phyloP scores from a whole-genome alignment of 2,329 filamentous ascomycete genomes.

The Sarocladium oryzae region DNA sequence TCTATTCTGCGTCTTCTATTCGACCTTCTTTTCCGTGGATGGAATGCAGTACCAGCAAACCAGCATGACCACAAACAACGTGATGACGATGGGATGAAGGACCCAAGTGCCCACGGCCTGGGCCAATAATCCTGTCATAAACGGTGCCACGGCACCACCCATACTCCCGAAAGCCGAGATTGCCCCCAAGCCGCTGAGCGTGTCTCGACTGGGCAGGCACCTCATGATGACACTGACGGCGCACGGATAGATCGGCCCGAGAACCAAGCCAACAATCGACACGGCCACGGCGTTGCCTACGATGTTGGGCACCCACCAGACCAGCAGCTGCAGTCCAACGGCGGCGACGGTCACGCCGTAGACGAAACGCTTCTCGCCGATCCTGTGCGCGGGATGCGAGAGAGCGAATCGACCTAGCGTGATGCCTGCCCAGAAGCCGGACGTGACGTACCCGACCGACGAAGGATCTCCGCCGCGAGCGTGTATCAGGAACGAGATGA shows the following conservation, averaged over 20 bases:
- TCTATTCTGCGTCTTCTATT: too few relatives aligned
- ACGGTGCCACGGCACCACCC: conserved; percentile 61
- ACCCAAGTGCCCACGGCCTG: conserved; percentile 58
- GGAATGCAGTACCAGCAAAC: conserved; percentile 59
- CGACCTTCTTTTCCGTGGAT: conserved; percentile 48
- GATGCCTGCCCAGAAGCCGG: conserved; percentile 67
- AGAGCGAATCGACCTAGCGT: conserved; percentile 70
- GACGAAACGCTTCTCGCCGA: conserved; percentile 68
- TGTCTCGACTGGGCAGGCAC: conserved; percentile 50
- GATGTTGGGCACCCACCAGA: conserved; percentile 74
- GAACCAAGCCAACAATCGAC: conserved; percentile 63
- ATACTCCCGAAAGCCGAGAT: conserved; percentile 64
- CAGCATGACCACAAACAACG: conserved; percentile 58
- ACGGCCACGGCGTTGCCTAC: conserved; percentile 62
- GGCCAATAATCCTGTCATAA: conserved; percentile 57
- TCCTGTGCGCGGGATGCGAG: conserved; percentile 54
- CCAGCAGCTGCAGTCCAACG: conserved; percentile 63
- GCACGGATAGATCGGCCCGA: conserved; percentile 77
- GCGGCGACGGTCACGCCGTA: conserved; percentile 55
- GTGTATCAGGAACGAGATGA: conserved; percentile 76
- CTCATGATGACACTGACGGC: conserved; percentile 58
- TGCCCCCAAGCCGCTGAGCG: conserved; percentile 58
- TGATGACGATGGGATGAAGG: conserved; percentile 61
- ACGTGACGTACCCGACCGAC: conserved; percentile 72
- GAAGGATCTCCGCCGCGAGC: conserved; percentile 63